Evolutionary conservation across 2,329 filamentous ascomycete species (phyloP).

Genomic region (Cladophialophora chaetospira): DNA sequence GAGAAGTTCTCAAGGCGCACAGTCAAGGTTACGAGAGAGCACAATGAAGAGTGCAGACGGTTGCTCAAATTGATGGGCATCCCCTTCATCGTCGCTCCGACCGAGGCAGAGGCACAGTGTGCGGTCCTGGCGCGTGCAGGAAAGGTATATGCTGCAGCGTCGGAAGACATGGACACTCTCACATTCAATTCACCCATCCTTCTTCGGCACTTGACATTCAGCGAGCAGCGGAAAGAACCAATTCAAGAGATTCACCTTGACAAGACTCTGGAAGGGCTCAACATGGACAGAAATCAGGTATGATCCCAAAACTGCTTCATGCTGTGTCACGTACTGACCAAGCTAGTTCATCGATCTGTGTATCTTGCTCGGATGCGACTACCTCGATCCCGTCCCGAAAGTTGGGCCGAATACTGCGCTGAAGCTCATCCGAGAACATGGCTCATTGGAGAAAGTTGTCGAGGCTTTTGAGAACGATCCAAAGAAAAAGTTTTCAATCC

Average conservation of each 20-base stretch:
- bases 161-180: slow-evolving; percentile 98
- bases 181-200: slow-evolving; percentile 93
- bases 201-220: slow-evolving; percentile 90
- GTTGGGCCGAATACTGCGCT: slow-evolving; percentile 88
- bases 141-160: slow-evolving; percentile 95
- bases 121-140: slow-evolving; percentile 82
- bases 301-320: neutral
- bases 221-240: slow-evolving; percentile 94
- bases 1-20: slow-evolving; percentile 96
- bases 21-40: slow-evolving; percentile 91
- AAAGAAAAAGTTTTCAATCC: slow-evolving; percentile 78
- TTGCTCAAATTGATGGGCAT: slow-evolving; percentile 94
- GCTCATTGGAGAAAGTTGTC: slow-evolving; percentile 82
- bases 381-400: slow-evolving; percentile 94
- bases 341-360: slow-evolving; percentile 92
- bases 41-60: slow-evolving; percentile 91
- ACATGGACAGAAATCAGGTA: slow-evolving; percentile 86
- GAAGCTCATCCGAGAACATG: slow-evolving; percentile 91
- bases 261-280: slow-evolving; percentile 80
- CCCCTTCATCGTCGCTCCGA: slow-evolving; percentile 91
- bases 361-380: slow-evolving; percentile 96
- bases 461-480: slow-evolving; percentile 74
- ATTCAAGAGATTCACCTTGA: slow-evolving; percentile 93
- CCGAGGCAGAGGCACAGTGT: slow-evolving; percentile 96
- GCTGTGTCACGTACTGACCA: neutral